These are phyloP conservation scores for Mycena rebaudengoi DNA, from an alignment of 768 basidiomycete genomes.

Conservation along the genomic window DNA sequence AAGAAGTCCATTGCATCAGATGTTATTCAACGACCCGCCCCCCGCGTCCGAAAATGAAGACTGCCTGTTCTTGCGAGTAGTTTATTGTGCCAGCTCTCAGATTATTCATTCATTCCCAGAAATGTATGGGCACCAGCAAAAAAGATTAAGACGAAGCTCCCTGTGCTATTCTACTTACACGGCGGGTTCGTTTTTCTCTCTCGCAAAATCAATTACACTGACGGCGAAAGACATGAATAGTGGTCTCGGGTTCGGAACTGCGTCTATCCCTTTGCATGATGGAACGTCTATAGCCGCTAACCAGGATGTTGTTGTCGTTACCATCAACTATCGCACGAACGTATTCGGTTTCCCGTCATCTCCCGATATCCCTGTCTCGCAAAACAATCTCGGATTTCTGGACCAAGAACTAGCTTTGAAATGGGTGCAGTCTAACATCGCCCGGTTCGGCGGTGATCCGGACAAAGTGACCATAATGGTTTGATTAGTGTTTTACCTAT, in stretches of 20 bases:
- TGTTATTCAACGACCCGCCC: too few relatives aligned
- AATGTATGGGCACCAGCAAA: constrained; percentile 6
- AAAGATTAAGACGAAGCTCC: background rate
- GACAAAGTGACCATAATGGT: constrained; percentile 38
- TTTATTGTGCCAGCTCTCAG: too few relatives aligned
- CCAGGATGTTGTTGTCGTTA: constrained; percentile 16
- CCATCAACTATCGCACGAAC: constrained; percentile 16
- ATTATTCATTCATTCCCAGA: background rate
- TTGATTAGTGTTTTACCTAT: background rate
- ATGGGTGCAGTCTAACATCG: constrained; percentile 55
- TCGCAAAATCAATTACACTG: background rate
- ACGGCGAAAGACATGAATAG: background rate
- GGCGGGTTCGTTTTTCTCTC: constrained; percentile 16
- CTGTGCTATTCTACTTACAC: constrained; percentile 12
- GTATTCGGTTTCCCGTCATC: constrained; percentile 18
- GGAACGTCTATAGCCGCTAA: constrained; percentile 9
- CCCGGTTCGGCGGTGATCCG: constrained; percentile 53
- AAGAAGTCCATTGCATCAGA: too few relatives aligned
- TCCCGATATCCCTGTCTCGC: background rate
- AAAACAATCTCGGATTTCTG: constrained; percentile 18
- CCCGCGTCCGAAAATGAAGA: too few relatives aligned
- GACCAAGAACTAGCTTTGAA: constrained; percentile 30
- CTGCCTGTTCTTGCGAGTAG: too few relatives aligned
- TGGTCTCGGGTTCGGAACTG: background rate
- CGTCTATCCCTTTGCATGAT: background rate